These are phyloP conservation scores for Rhodofomes roseus DNA, from an alignment of 1,284 basidiomycete genomes.

Conservation along the genomic window DNA sequence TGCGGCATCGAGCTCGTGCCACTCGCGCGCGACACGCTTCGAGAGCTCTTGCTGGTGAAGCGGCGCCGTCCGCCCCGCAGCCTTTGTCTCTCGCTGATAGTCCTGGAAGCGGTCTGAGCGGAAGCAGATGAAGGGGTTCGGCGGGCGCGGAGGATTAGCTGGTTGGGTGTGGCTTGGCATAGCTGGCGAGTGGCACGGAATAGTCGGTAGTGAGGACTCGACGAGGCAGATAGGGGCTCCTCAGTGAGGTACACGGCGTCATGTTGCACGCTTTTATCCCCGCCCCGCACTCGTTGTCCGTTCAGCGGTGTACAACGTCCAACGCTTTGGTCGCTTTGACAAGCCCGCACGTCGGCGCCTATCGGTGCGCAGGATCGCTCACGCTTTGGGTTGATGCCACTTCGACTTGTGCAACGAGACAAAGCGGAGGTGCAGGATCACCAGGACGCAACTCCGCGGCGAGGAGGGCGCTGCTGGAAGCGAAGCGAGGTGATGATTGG, in stretches of 20 bases:
- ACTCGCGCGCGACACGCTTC: not conserved
- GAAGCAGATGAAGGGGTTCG: conserved; percentile 2
- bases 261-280: not conserved
- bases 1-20: not conserved
- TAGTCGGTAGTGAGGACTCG: not conserved
- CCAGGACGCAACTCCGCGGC: not conserved
- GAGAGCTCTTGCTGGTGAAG: not conserved
- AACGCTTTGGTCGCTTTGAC: not conserved
- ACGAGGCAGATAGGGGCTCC: not conserved
- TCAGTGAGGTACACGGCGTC: not conserved
- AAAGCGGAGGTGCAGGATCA: not conserved
- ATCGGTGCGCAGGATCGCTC: not conserved
- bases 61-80: not conserved
- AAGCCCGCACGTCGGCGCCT: not conserved
- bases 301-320: not conserved
- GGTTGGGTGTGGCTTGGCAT: not conserved
- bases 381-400: not conserved
- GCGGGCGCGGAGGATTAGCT: not conserved
- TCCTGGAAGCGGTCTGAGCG: not conserved
- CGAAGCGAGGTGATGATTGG: no score
- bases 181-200: not conserved
- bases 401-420: not conserved
- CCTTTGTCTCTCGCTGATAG: not conserved
- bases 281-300: not conserved
- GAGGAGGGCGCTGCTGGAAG: not conserved